Evolutionary conservation across 495 filamentous ascomycete genomes (phyloP), one percentile per base, ranked within the genome.

Genomic region (Extremus antarcticus): DNA sequence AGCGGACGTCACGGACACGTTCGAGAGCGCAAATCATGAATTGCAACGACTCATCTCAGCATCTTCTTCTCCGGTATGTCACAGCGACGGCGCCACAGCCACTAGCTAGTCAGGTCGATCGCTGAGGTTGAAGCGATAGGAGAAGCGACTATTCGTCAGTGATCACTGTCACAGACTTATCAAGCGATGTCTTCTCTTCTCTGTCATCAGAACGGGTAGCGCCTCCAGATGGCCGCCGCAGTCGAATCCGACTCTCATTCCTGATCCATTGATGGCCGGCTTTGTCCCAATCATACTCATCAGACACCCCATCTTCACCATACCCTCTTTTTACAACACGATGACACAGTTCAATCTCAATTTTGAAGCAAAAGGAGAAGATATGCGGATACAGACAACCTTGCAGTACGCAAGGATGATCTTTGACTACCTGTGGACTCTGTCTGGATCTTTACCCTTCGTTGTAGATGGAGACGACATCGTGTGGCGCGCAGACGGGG

Each of bases 401-500:
- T 35, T 35, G 29, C 29, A 35, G 29, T 35, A 35, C 29, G 29
- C 29, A 7, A 7, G 29, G 29, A 4, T 45, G 16, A n/a, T 45
- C 20, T 45, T 45, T 45, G 41, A 45, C 3, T 45, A 45, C 20
- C 17, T 45, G 16, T 13, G 29, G 29, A 17, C 4, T 7, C 8
- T n/a, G 4, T 4, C 13, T 15, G 46, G 46, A 3, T 8, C 11
- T 8, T 9, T 4, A 24, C 25, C 29, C 7, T 7, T 51, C 13
- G 29, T 51, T 16, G 48, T 51, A 3, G 48, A 51, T 39, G 48
- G 25, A 16, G 48, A 51, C 3, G 48, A 51, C 29, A 39, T 39
- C 11, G 9, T 35, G 8, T 51, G 48, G 48, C 48, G 48, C 25
- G 25, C 48, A 3, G 11, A 20, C 10, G 25, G 38, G 24, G n/a